Evolutionary conservation across 352 stramenopile genomes (phyloP).

Genomic region (Blastocystis sp.): DNA sequence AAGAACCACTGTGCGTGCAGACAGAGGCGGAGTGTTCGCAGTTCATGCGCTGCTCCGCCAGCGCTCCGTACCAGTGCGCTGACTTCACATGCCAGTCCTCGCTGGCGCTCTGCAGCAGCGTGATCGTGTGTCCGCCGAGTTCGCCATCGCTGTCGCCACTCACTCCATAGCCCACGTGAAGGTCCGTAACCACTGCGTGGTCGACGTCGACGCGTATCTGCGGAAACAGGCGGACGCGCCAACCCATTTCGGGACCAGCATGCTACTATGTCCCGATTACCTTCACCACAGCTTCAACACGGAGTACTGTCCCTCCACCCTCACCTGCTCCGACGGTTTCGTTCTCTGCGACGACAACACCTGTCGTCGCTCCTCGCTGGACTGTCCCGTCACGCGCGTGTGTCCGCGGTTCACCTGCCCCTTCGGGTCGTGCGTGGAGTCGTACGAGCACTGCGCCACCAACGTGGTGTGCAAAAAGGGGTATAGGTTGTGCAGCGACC

Average conservation of each 20-base stretch:
- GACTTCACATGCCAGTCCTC: constrained; percentile 59
- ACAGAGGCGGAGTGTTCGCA: background rate
- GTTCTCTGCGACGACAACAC: constrained; percentile 66
- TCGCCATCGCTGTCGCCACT: background rate
- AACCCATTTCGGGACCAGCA: background rate
- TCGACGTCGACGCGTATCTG: constrained; percentile 21
- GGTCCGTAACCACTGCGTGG: constrained; percentile 53
- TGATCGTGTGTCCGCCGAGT: constrained; percentile 46
- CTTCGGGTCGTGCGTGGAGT: constrained; percentile 33
- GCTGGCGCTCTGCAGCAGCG: constrained; percentile 15
- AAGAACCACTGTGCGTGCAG: constrained; percentile 25
- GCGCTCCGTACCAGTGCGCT: constrained; percentile 38
- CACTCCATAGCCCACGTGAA: constrained; percentile 38
- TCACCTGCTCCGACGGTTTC: constrained; percentile 26
- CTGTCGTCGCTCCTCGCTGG: background rate
- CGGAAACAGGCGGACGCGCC: background rate
- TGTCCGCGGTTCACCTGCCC: constrained; percentile 46
- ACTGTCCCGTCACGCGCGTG: constrained; percentile 19
- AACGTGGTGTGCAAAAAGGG: constrained; percentile 49
- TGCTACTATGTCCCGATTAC: constrained; percentile 41
- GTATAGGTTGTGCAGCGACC: constrained; percentile 24
- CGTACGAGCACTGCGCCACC: constrained; percentile 22
- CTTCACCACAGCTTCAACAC: constrained; percentile 26
- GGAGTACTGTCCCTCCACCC: constrained; percentile 12
- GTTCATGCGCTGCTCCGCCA: background rate